Evolutionary conservation across 2,329 filamentous ascomycete genomes (phyloP).

Genomic region (Fusarium sp.): DNA sequence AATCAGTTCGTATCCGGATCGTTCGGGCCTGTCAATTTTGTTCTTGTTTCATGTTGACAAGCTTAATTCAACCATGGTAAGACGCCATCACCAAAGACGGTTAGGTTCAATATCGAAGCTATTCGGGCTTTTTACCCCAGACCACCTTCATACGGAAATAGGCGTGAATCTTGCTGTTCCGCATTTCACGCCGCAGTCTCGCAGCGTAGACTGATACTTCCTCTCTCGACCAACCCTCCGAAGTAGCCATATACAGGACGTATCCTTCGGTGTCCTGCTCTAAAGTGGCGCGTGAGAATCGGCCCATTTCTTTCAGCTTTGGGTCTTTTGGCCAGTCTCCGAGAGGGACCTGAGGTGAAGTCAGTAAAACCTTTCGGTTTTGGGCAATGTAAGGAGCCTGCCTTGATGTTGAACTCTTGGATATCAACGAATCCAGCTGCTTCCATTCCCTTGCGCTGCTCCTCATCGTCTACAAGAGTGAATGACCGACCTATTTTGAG

Average conservation of each 20-base stretch:
- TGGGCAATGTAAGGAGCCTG: neutral
- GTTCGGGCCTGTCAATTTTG: neutral
- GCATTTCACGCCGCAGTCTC: neutral
- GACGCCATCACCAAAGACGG: neutral
- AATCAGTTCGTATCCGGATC: neutral
- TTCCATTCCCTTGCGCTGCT: neutral
- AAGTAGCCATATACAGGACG: slow-evolving; percentile 1
- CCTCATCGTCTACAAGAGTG: neutral
- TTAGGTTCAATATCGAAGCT: neutral
- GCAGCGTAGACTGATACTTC: neutral
- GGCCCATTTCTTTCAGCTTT: neutral
- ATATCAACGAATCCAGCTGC: neutral
- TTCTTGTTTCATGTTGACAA: neutral
- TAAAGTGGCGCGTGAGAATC: neutral
- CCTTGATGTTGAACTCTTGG: neutral
- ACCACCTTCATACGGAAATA: neutral
- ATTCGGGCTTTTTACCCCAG: neutral
- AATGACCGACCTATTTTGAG: neutral
- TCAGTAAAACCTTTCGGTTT: neutral
- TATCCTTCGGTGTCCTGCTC: slow-evolving; percentile 1
- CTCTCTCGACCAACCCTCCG: neutral
- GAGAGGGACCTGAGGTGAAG: neutral
- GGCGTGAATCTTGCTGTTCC: neutral
- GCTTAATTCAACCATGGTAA: neutral
- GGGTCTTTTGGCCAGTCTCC: neutral